These are phyloP conservation scores for Phytophthora tubulina DNA, from an alignment of 352 stramenopile genomes.

Conservation along the genomic window DNA sequence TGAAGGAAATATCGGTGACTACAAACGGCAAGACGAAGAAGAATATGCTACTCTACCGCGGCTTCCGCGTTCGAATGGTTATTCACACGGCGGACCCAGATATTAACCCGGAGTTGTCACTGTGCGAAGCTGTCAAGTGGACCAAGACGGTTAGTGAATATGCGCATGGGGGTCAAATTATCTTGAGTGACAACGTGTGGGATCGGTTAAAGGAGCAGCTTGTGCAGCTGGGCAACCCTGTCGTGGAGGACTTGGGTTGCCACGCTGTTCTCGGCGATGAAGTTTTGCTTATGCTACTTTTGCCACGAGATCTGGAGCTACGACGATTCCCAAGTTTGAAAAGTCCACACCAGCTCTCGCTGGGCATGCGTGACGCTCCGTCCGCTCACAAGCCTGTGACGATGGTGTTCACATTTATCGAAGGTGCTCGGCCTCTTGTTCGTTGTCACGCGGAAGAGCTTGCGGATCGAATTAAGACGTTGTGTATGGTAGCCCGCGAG, in stretches of 20 bases:
- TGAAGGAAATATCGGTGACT: constrained; percentile 76
- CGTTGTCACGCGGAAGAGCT: constrained; percentile 86
- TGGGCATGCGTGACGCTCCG: constrained; percentile 85
- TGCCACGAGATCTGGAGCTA: constrained; percentile 82
- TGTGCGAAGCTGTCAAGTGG: constrained; percentile 85
- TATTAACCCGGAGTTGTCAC: constrained; percentile 61
- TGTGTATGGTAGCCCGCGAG: constrained; percentile 82
- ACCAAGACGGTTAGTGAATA: constrained; percentile 88
- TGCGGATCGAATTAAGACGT: constrained; percentile 84
- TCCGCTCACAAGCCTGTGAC: constrained; percentile 82
- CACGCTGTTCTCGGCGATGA: constrained; percentile 79
- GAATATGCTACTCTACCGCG: constrained; percentile 82
- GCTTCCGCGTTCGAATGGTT: constrained; percentile 89
- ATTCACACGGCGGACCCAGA: constrained; percentile 81
- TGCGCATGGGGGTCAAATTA: constrained; percentile 85
- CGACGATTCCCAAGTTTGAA: constrained; percentile 80
- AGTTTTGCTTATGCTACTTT: constrained; percentile 82
- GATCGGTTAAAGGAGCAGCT: constrained; percentile 89
- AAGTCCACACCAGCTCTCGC: constrained; percentile 73
- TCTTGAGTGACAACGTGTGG: constrained; percentile 88
- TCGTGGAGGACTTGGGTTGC: constrained; percentile 87
- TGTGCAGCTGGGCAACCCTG: constrained; percentile 86
- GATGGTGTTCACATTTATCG: constrained; percentile 93
- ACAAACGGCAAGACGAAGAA: constrained; percentile 74
- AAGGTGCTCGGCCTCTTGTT: constrained; percentile 84